Percentiles rank a stretch among this genome's conserved stretches.
These are phyloP conservation scores for Saccharomycodes ludwigii DNA, from an alignment of 805 yeast species.

Conservation along the genomic window DNA sequence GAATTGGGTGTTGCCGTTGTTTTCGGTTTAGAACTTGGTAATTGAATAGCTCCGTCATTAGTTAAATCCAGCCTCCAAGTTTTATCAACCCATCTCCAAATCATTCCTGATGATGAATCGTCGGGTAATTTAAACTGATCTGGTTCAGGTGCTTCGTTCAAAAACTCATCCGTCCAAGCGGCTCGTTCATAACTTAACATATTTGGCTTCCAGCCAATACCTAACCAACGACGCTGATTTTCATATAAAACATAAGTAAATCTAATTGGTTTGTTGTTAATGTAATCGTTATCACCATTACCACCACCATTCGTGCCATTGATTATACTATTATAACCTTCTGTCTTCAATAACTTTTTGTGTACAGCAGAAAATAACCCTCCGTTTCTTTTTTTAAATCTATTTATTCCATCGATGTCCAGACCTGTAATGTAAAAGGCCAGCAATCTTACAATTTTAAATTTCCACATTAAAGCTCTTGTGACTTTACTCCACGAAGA, in stretches of 20 bases:
- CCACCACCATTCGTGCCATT: constrained; percentile 12
- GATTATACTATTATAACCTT: too few relatives aligned
- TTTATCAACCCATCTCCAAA: constrained; percentile 92
- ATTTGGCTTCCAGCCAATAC: constrained; percentile 95
- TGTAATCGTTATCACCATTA: constrained; percentile 20
- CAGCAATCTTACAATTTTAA: constrained; percentile 51
- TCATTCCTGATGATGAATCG: constrained; percentile 51
- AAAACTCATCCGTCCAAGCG: constrained; percentile 94
- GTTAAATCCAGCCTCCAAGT: constrained; percentile 86
- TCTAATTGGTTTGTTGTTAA: constrained; percentile 37
- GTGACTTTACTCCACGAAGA: constrained; percentile 77
- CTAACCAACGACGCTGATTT: constrained; percentile 94
- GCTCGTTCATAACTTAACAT: constrained; percentile 85
- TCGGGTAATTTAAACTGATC: constrained; percentile 75
- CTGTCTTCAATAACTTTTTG: constrained; percentile 23
- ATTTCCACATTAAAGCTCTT: constrained; percentile 75
- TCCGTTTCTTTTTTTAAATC: constrained; percentile 12
- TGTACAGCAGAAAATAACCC: constrained; percentile 32
- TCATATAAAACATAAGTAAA: constrained; percentile 90
- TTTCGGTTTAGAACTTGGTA: constrained; percentile 45
- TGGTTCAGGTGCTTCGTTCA: constrained; percentile 72
- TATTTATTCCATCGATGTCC: constrained; percentile 47
- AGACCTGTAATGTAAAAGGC: constrained; percentile 81
- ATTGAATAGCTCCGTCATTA: constrained; percentile 73
- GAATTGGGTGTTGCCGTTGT: constrained; percentile 53